Percentiles rank a stretch among this genome's conserved stretches.
These are phyloP conservation scores for rapeseed (Brassica napus) DNA, from an alignment of 345 rosid genomes.

Conservation along the genomic window Da-Ae NC_063452.1:62177501-62178000, in stretches of 20 bases:
- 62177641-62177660: not conserved
- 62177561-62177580: not conserved
- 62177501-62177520: not conserved
- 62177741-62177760: not conserved
- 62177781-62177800: not conserved
- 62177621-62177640: not conserved
- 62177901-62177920: not conserved
- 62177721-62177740: not conserved
- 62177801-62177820: not conserved
- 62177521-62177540: not conserved
- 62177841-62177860: not conserved
- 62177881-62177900: not conserved
- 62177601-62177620: not conserved
- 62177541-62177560: not conserved
- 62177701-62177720: not conserved
- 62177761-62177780: not conserved
- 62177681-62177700: not conserved
- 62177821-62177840: not conserved
- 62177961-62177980: not conserved
- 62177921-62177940: not conserved
- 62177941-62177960: constrained; percentile 13
- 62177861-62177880: not conserved
- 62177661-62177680: not conserved
- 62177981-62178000: constrained; percentile 1
- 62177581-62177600: too few species aligned